Conservation (phyloP, 805 yeast species). For the Metschnikowia drakensbergensis region DNA sequence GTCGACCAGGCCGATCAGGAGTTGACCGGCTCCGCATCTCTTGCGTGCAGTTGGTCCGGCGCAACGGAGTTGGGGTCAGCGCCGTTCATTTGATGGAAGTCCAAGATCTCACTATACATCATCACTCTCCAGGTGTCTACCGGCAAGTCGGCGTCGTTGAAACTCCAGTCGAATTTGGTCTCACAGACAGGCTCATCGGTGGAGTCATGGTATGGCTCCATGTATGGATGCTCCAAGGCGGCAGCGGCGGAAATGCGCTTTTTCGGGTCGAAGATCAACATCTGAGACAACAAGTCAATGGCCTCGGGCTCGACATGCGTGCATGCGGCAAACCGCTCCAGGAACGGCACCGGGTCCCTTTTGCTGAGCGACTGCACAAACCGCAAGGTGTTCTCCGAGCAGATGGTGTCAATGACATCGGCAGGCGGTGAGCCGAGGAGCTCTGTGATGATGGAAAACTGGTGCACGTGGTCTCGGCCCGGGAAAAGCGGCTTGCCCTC, state of each 20-base stretch:
- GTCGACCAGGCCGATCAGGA: no score
- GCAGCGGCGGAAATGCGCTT: slow-evolving; percentile 91
- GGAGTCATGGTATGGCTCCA: slow-evolving; percentile 95
- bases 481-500: slow-evolving; percentile 97
- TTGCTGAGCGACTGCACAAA: slow-evolving; percentile 93
- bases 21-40: not conserved
- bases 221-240: slow-evolving; percentile 84
- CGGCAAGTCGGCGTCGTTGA: slow-evolving; percentile 95
- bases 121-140: slow-evolving; percentile 98
- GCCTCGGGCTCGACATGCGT: slow-evolving; percentile 49
- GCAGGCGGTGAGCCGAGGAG: slow-evolving; percentile 93
- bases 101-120: slow-evolving; percentile 97
- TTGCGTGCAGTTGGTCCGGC: not conserved
- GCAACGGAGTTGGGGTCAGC: slow-evolving; percentile 16
- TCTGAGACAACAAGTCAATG: slow-evolving; percentile 77
- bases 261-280: slow-evolving; percentile 94
- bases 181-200: slow-evolving; percentile 95
- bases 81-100: slow-evolving; percentile 86
- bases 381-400: slow-evolving; percentile 90
- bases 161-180: slow-evolving; percentile 94
- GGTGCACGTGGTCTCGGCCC: slow-evolving; percentile 97
- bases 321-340: slow-evolving; percentile 68
- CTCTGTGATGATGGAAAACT: slow-evolving; percentile 94
- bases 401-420: slow-evolving; percentile 93
- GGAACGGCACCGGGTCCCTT: slow-evolving; percentile 86